Base-by-base conservation (phyloP, 2,329 filamentous ascomycete genomes). In the Colletotrichum acutatum region DNA sequence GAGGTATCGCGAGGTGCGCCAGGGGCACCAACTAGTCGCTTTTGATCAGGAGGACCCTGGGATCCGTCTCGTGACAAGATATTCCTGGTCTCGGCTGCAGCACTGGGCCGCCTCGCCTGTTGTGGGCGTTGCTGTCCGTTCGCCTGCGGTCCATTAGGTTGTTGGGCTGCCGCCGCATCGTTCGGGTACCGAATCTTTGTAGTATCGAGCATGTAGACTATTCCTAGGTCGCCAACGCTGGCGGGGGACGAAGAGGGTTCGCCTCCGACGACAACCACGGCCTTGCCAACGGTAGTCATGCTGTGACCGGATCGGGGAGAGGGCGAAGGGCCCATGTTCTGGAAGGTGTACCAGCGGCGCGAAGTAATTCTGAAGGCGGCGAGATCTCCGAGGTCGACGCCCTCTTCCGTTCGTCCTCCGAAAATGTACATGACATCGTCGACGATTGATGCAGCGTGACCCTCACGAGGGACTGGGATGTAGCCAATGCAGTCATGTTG, bases 341-440 rank as follows among this genome's bases (percentile, higher is more conserved):
- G 97, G 83, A 99, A 99, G 46, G 97, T 99, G 82, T 98, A 99
- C 97, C 97, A 99, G 72, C 97, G 91, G 76, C 94, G 92, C 12
- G 95, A 95, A 0, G 93, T 91, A 72, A 91, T 90, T 66, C 88
- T 84, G 78, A 91, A 91, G 1, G 97, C 97, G 2, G 97, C 96
- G 56, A 99, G 87, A 82, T 99, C 97, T 42, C 96, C 97, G 4
- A 99, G 86, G 80, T 99, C 97, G 32, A 92, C 90, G 1, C 97
- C 97, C 77, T 98, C 95, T 79, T 98, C 95, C 0, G 95, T 98
- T 72, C 97, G 93, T 57, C 97, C 97, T 77, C 97, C 97, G 82
- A 99, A 99, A 74, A 99, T 92, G 84, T 99, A 99, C 97, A 99
- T 99, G 72, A 98, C 97, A 80, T 99, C 97, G 81, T 97, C 95